Percentiles rank a stretch among this genome's conserved stretches.
Evolutionary conservation across 1,139 yeast genomes (phyloP).

Genomic region (Protomyces inouyei): DNA sequence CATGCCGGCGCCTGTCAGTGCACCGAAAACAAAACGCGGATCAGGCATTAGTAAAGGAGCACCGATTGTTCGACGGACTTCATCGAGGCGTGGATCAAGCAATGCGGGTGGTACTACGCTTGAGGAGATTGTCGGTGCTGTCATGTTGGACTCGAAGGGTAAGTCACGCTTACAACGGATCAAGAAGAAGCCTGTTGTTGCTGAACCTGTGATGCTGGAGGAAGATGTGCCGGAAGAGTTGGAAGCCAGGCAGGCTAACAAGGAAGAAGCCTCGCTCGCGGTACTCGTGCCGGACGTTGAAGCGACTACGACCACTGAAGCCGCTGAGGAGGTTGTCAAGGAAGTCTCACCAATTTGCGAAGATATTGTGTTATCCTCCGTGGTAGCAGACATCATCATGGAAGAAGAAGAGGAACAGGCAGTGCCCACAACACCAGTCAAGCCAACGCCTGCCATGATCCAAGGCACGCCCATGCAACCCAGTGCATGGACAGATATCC

Average conservation of each 20-base stretch:
- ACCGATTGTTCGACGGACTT: neutral
- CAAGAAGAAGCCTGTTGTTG: neutral
- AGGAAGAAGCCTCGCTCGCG: neutral
- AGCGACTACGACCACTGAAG: neutral
- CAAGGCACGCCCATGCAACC: neutral
- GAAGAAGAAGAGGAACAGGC: neutral
- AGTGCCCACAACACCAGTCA: neutral
- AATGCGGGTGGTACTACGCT: neutral
- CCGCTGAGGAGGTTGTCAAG: neutral
- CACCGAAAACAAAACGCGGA: neutral
- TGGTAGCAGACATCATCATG: neutral
- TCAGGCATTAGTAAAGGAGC: neutral
- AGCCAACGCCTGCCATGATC: neutral
- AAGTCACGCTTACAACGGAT: neutral
- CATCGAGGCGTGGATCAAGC: neutral
- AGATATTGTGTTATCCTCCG: neutral
- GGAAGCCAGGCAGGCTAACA: neutral
- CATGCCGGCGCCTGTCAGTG: neutral
- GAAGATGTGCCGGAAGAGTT: neutral
- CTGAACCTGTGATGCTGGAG: neutral
- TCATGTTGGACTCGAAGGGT: neutral
- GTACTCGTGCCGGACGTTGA: neutral
- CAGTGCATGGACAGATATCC: conserved; percentile 43
- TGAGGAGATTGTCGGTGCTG: neutral
- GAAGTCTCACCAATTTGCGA: neutral